phyloP scores from a whole-genome alignment of 78 protist species.

The Diacronema lutheri region DNA sequence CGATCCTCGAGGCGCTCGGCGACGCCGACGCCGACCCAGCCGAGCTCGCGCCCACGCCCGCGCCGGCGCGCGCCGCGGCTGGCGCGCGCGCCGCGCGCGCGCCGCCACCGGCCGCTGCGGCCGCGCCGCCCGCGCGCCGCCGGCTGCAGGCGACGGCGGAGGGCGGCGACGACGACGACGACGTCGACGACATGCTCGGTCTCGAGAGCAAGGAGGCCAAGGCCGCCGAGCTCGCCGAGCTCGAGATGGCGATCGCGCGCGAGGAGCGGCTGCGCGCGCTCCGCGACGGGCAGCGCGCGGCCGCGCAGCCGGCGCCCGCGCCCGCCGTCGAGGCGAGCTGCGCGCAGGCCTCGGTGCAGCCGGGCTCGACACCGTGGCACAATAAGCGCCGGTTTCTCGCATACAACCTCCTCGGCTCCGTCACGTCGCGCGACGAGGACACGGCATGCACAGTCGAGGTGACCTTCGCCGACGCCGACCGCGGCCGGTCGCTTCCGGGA shows the following conservation, averaged over 20 bases:
- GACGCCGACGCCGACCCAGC: no score
- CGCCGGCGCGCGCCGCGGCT: no score
- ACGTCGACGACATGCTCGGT: no score
- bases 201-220: no score
- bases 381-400: background rate
- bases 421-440: constrained; percentile 12
- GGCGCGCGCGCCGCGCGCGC: background rate
- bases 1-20: background rate
- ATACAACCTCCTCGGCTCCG: background rate
- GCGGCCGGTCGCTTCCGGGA: background rate
- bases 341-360: background rate
- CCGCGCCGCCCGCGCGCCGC: background rate
- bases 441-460: background rate
- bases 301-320: no score
- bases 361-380: background rate
- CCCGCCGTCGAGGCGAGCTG: no score
- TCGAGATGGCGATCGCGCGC: no score
- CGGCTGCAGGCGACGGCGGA: no score
- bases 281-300: no score
- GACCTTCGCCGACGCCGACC: background rate
- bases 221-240: no score
- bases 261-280: no score
- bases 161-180: background rate
- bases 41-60: no score
- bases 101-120: background rate